phyloP scores from a whole-genome alignment of 2,329 filamentous ascomycete species.

The Fusarium torulosum region DNA sequence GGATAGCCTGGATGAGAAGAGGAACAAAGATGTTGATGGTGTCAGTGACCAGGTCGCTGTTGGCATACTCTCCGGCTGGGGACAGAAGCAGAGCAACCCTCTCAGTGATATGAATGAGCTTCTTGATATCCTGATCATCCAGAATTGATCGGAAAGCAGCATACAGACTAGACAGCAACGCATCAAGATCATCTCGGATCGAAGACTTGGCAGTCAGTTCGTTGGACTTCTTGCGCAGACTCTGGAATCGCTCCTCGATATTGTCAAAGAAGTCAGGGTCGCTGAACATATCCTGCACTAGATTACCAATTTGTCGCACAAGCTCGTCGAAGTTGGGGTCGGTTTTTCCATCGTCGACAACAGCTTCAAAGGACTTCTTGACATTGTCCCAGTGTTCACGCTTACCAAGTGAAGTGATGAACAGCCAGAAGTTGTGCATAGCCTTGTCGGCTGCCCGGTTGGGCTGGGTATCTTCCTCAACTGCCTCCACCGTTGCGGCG shows the following conservation, averaged over 20 bases:
- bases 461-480: slow-evolving; percentile 77
- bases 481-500: slow-evolving; percentile 73
- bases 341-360: slow-evolving; percentile 79
- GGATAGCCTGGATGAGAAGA: slow-evolving; percentile 78
- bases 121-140: slow-evolving; percentile 78
- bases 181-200: slow-evolving; percentile 79
- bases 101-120: slow-evolving; percentile 74
- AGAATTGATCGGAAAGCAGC: slow-evolving; percentile 76
- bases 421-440: slow-evolving; percentile 81
- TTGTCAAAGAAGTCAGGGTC: slow-evolving; percentile 89
- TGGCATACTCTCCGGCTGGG: slow-evolving; percentile 72
- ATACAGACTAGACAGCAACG: slow-evolving; percentile 76
- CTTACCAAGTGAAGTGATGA: slow-evolving; percentile 85
- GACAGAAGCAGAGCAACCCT: slow-evolving; percentile 78
- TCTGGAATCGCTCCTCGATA: slow-evolving; percentile 67
- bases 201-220: slow-evolving; percentile 76
- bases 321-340: slow-evolving; percentile 87
- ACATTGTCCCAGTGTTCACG: slow-evolving; percentile 80
- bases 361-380: slow-evolving; percentile 74
- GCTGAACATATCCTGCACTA: slow-evolving; percentile 83
- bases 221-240: slow-evolving; percentile 67
- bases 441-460: slow-evolving; percentile 83
- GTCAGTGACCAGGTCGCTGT: slow-evolving; percentile 80
- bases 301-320: slow-evolving; percentile 77
- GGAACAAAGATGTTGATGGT: slow-evolving; percentile 85